phyloP scores from a whole-genome alignment of 176 grass and related monocot species.

The Tillandsia fasciculata region DNA sequence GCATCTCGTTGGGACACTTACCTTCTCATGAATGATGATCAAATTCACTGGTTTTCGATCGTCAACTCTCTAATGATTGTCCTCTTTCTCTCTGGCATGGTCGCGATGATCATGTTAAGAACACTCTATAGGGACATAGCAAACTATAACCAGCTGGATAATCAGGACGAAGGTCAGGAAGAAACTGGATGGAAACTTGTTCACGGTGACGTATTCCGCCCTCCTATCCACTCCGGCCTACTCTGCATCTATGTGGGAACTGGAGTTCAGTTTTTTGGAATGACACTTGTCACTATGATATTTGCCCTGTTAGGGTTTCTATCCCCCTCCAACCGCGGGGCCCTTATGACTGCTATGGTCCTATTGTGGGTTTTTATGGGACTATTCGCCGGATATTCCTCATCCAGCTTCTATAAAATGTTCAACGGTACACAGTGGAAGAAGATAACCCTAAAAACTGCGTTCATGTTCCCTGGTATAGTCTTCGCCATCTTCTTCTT shows the following conservation, averaged over 20 bases:
- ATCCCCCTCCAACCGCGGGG: conserved; percentile 63
- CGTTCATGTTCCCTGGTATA: conserved; percentile 74
- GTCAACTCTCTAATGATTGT: conserved; percentile 79
- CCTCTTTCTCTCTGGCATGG: conserved; percentile 68
- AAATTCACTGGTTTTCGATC: conserved; percentile 79
- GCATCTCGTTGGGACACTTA: conserved; percentile 79
- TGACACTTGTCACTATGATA: conserved; percentile 74
- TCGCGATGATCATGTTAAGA: conserved; percentile 90
- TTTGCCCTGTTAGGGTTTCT: conserved; percentile 71
- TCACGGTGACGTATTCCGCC: conserved; percentile 64
- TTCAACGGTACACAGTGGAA: conserved; percentile 79
- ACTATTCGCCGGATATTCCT: conserved; percentile 57
- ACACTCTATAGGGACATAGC: conserved; percentile 78
- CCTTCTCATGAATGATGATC: conserved; percentile 67
- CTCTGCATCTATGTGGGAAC: conserved; percentile 79
- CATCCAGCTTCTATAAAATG: conserved; percentile 72
- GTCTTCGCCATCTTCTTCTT: conserved; percentile 61
- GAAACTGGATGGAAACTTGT: conserved; percentile 85
- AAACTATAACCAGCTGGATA: conserved; percentile 66
- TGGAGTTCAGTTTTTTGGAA: conserved; percentile 66
- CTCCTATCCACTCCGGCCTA: conserved; percentile 61
- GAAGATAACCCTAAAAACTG: conserved; percentile 70
- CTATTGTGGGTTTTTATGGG: conserved; percentile 83
- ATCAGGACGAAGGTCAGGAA: conserved; percentile 68
- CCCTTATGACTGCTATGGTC: conserved; percentile 72